Evolutionary conservation across 305 asterid genomes (phyloP), one percentile per base, ranked within the genome.

Genomic region (Nicotiana rustica): DNA sequence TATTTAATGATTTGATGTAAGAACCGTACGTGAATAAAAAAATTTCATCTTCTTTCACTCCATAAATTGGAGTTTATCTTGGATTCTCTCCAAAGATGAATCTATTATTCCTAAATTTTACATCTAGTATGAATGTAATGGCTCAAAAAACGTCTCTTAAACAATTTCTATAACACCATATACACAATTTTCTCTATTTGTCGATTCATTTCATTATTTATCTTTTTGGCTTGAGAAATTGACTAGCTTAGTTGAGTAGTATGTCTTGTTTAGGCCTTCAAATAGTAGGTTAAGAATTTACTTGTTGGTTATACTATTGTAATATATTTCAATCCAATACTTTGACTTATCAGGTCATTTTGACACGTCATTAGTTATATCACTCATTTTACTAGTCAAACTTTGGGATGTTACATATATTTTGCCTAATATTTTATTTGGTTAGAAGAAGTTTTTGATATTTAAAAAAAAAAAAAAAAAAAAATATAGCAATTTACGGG

Each of bases 341-440:
- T 31, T 66, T 31, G 21, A 31, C 47, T 67, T 6, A 49, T 49
- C 15, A 10, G 14, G 15, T 49, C 56, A 49, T 49, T 49, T 9
- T 2, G 14, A 2, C 56, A 8, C 14, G 13, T 67, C 21, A 67
- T 14, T 10, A 67, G 3, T 67, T 9, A 66, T 31, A 66, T 66
- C 69, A 66, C 21, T 66, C 73, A 31, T 19, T 66, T 10, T 66
- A 14, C 21, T 14, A 66, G 73, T 66, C 21, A 66, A 66, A 66
- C 47, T 31, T 66, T 66, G 47, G 47, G 19, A 31, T 4, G 33
- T 66, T 64, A 64, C n/a, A 6, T 66, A 65, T 4, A 29, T 38
- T 31, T 18, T 19, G 38, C 41, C 69, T 67, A 65, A 65, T 65
- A 12, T 13, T 25, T 29, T 65, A 12, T 13, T 25, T 29, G 15